Conservation (phyloP, 2,329 filamentous ascomycete species). For the Fusarium sp. region DNA sequence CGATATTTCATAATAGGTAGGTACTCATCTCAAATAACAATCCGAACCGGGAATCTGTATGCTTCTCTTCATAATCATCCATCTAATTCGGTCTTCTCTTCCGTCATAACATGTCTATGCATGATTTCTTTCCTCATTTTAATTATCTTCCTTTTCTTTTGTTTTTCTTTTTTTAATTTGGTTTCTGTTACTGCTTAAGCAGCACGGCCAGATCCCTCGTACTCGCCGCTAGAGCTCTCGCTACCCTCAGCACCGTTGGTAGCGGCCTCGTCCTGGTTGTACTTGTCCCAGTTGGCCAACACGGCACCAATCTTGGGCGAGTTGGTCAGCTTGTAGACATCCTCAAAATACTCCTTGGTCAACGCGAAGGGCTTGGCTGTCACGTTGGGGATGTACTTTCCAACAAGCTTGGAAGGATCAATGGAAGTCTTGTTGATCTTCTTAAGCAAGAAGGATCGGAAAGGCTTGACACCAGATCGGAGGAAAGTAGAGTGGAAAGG, state of each 20-base stretch:
- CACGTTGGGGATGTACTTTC: constrained; percentile 99
- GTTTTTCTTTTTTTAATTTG: not conserved
- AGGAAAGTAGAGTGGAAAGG: constrained; percentile 99
- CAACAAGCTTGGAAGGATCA: constrained; percentile 94
- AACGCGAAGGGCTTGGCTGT: constrained; percentile 95
- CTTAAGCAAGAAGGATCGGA: constrained; percentile 98
- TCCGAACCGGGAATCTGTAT: constrained; percentile 36
- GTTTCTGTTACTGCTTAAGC: constrained; percentile 47
- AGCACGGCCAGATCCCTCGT: constrained; percentile 57
- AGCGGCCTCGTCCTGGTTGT: constrained; percentile 62
- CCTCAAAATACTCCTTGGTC: constrained; percentile 99
- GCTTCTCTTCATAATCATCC: constrained; percentile 42
- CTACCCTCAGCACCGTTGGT: constrained; percentile 51
- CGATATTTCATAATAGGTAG: constrained; percentile 44
- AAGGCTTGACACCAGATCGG: constrained; percentile 97
- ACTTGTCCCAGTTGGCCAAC: constrained; percentile 87
- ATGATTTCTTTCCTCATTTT: constrained; percentile 9
- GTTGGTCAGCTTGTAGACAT: constrained; percentile 95
- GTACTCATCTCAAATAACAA: constrained; percentile 36
- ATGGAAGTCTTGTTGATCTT: constrained; percentile 99
- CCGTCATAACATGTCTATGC: constrained; percentile 31
- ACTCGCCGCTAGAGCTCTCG: constrained; percentile 54
- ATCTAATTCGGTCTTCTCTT: constrained; percentile 26
- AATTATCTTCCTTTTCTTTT: constrained; percentile 23
- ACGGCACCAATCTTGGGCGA: constrained; percentile 80